Percentiles rank a stretch among this genome's conserved stretches.
These are phyloP conservation scores for Beauveria brongniartii DNA, from an alignment of 2,329 filamentous ascomycete species.

Conservation along the genomic window DNA sequence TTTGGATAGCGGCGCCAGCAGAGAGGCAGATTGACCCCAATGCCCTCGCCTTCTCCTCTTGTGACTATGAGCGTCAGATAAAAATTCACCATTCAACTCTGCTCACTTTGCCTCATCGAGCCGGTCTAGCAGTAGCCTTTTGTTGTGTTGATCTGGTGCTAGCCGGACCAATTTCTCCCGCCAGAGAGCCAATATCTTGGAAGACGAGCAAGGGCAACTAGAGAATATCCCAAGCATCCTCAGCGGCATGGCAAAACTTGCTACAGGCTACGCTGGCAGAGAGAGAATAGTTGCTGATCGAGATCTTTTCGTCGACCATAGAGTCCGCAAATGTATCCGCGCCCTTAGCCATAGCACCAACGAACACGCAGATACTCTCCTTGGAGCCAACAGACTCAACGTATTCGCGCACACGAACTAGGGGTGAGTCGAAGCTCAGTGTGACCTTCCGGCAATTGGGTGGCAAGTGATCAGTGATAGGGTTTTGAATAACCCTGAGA, in stretches of 20 bases:
- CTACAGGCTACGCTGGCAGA: slow-evolving; percentile 97
- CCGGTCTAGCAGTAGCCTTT: not conserved
- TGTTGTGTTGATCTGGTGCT: not conserved
- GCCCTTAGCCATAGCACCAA: slow-evolving; percentile 97
- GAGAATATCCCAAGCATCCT: slow-evolving; percentile 91
- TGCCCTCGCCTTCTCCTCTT: not conserved
- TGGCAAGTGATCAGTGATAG: slow-evolving; percentile 92
- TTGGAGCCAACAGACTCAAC: slow-evolving; percentile 68
- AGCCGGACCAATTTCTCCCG: not conserved
- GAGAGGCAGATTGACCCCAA: not conserved
- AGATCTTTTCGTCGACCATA: slow-evolving; percentile 94
- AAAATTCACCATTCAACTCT: not conserved
- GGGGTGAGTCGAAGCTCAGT: slow-evolving; percentile 82
- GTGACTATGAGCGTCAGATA: not conserved
- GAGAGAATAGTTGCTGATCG: slow-evolving; percentile 95
- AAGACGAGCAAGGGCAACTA: slow-evolving; percentile 32
- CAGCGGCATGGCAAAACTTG: slow-evolving; percentile 98
- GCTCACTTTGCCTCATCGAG: not conserved
- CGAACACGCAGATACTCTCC: slow-evolving; percentile 95
- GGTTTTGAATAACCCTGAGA: slow-evolving; percentile 94
- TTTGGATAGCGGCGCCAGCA: not conserved
- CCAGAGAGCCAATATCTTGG: not conserved
- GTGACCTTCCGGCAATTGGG: slow-evolving; percentile 98
- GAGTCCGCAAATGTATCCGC: slow-evolving; percentile 90
- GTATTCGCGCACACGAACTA: slow-evolving; percentile 85